Evolutionary conservation across 2,329 filamentous ascomycete species (phyloP), one percentile per base, ranked within the genome.

Genomic region (Fusarium avenaceum): DNA sequence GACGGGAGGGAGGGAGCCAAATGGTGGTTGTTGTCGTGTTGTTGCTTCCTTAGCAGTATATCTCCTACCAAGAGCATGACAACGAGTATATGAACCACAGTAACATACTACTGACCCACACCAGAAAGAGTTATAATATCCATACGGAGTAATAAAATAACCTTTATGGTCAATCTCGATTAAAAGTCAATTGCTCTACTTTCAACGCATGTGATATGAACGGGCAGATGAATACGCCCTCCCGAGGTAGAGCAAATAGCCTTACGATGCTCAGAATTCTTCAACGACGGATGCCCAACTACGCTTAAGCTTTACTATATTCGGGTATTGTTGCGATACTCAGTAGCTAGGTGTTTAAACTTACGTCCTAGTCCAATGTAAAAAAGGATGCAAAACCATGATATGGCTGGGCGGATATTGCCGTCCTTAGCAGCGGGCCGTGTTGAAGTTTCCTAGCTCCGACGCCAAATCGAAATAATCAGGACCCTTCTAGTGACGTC

Each of bases 381-480:
- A 19, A 30, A 15, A 55, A 39, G 33, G 32, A 55, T n/a, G n/a
- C 44, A 50, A 50, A 33, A 46, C 19, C 20, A 40, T 38, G 20
- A 38, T 17, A 28, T 30, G 11, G 20, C 19, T 44, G 42, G 46
- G 42, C 61, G 61, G 55, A 66, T 54, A 32, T 62, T 63, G 47
- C 60, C 65, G 61, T 52, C 42, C 51, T 33, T 35, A 57, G 42
- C 39, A 54, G 43, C 65, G 65, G 65, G 50, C 65, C 60, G 60
- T 33, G 26, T 20, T 39, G 65, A 52, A 51, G 52, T 39, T 68
- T 53, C 49, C 49, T 65, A 48, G 39, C 55, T 62, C 55, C 39
- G 40, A 52, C 46, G 59, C 65, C 65, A 65, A 19, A 19, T 39
- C 33, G 32, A 32, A 42, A 33, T 46, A 14, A 20, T 44, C 24